Evolutionary conservation across 1,139 yeast species (phyloP), one percentile per base, ranked within the genome.

Genomic region (Geotrichum macrosporum): DNA sequence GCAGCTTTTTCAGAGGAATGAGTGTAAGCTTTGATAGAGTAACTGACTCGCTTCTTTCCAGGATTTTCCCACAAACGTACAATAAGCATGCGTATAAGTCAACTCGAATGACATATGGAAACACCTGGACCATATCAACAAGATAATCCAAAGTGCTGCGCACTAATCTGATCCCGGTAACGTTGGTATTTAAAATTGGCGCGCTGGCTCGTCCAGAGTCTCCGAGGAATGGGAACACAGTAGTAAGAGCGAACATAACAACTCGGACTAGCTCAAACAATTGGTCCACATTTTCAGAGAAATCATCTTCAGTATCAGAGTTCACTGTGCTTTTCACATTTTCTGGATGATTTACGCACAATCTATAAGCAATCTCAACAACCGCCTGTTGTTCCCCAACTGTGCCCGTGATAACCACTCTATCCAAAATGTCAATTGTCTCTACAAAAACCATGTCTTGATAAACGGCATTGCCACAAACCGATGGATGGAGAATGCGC

Each of bases 181-280:
- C 53, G 5, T 65, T 55, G 9, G 57, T 57, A 6, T 54, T 55
- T 27, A 67, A 61, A 12, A 69, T 65, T 5, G 53, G 48, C 5
- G 46, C 37, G 6, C 40, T 44, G 9, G 32, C 35, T 67, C 68
- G 19, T 66, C 68, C 19, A 36, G 47, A 19, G 46, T 44, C 43
- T 48, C 76, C 72, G 49, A 83, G 68, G 49, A 80, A 78, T 9
- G 94, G 89, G 31, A 84, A 67, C 6, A 74, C 66, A 33, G 72
- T 72, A 35, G 80, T 75, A 13, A 86, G 67, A 0, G 87, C 82
- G 24, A 82, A 70, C 72, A 84, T 73, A 16, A 77, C 77, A n/a
- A 88, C 74, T 55, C 95, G 73, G 38, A 87, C 68, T 31, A 89
- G 70, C 60, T 89, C 96, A 61, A 88, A 86, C 43, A 86, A 68